Evolutionary conservation across 2,329 filamentous ascomycete species (phyloP).

Genomic region (Didymosphaeria variabile): DNA sequence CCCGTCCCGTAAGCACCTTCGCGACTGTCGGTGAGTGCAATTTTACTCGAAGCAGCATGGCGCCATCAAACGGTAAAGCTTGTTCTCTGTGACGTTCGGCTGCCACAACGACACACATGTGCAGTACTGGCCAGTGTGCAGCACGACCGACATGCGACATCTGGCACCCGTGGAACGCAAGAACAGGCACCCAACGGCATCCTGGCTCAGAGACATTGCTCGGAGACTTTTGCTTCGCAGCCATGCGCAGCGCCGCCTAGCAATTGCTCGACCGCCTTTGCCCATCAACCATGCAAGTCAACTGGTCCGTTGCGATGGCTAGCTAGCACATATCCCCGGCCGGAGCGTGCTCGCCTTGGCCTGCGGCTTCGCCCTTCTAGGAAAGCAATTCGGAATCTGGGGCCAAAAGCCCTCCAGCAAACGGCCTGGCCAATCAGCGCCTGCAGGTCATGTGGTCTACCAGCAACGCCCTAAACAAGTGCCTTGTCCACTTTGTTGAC

Average conservation of each 20-base stretch:
- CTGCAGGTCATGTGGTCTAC: background rate
- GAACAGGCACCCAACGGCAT: too few species aligned
- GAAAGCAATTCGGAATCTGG: background rate
- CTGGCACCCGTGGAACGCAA: background rate
- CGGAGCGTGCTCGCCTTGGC: constrained; percentile 5
- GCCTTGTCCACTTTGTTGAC: background rate
- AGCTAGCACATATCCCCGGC: constrained; percentile 3
- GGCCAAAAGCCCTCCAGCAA: constrained; percentile 5
- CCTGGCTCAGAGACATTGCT: constrained; percentile 1
- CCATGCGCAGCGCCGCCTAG: background rate
- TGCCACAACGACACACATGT: background rate
- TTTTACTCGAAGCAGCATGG: constrained; percentile 19
- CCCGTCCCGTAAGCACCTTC: constrained; percentile 31
- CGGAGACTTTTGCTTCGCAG: constrained; percentile 5
- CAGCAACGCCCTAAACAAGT: background rate
- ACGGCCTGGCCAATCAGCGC: constrained; percentile 7
- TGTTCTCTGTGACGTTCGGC: constrained; percentile 19
- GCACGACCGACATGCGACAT: background rate
- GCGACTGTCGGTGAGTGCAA: constrained; percentile 32
- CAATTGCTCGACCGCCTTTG: background rate
- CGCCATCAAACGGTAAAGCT: constrained; percentile 25
- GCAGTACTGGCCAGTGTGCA: background rate
- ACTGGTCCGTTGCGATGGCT: background rate
- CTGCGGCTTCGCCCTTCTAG: background rate
- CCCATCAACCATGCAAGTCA: background rate